These are phyloP conservation scores for Mariannaea sp. DNA, from an alignment of 2,329 filamentous ascomycete genomes.

Conservation along the genomic window DNA sequence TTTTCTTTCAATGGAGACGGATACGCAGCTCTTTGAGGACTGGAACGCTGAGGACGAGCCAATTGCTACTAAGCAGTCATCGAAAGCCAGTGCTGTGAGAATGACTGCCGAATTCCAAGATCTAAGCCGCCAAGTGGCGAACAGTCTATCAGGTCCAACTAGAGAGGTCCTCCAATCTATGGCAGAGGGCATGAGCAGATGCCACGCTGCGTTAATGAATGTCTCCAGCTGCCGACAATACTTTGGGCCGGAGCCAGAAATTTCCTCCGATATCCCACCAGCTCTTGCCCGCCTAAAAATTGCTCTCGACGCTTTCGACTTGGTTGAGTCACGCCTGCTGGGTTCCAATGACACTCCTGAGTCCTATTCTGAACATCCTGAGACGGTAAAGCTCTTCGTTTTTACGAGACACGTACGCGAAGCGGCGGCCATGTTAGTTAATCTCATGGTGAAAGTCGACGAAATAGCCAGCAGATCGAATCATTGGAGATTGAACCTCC, in stretches of 20 bases:
- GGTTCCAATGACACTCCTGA: conserved; percentile 50
- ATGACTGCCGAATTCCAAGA: conserved; percentile 21
- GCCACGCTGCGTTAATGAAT: conserved; percentile 59
- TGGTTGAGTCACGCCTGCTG: conserved; percentile 53
- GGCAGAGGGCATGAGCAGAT: conserved; percentile 49
- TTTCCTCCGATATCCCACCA: conserved; percentile 49
- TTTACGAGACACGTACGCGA: conserved; percentile 61
- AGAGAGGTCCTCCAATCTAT: conserved; percentile 53
- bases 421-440: conserved; percentile 53
- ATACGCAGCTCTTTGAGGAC: conserved; percentile 51
- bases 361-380: conserved; percentile 52
- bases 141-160: conserved; percentile 51
- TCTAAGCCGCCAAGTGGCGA: conserved; percentile 31
- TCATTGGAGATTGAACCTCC: conserved; percentile 51
- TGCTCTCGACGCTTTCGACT: conserved; percentile 53
- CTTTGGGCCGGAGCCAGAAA: conserved; percentile 49
- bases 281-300: conserved; percentile 48
- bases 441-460: conserved; percentile 52
- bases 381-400: conserved; percentile 58
- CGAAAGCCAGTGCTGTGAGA: conserved; percentile 14
- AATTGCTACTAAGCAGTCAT: conserved; percentile 7
- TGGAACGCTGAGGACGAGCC: conserved; percentile 22
- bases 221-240: conserved; percentile 55
- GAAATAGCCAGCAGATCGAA: conserved; percentile 51
- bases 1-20: conserved; percentile 56